Base-by-base conservation (phyloP, 2,329 filamentous ascomycete species). In the Grosmannia clavigera region DNA sequence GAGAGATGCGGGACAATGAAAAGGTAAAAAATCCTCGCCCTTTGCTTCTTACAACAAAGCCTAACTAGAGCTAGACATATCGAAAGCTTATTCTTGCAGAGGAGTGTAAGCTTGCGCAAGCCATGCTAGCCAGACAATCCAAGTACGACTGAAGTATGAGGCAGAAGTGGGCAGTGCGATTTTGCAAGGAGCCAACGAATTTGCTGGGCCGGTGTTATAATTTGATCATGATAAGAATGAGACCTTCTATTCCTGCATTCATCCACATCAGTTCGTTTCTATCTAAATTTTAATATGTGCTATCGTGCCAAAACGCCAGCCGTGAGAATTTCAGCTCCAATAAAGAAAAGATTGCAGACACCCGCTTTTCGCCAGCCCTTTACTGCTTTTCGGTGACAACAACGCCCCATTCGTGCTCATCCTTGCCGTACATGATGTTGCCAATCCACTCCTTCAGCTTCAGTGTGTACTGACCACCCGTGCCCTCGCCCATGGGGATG, bases 381-480 rank as follows among this genome's bases (percentile, higher is more conserved):
- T 58, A 50, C 46, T 59, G 31, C 53, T 53, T 79, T 71, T 88
- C 84, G 58, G 81, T 75, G 43, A 91, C 78, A 43, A 87, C 78
- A 60, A 88, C 79, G 43, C 81, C 84, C 86, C 87, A 91, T 55
- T 81, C 75, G 70, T 90, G 86, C 61, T 84, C 68, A 68, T 80
- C 81, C 61, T 79, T 79, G 62, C 87, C 87, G 70, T 86, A 90
- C 84, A 89, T 90, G 73, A 91, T 88, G 65, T 86, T 83, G 64
- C 78, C 76, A 64, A 91, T 74, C 81, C 81, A 86, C 46, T 73
- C 73, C 78, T 88, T 90, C 70, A 90, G 74, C 71, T 77, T 76
- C 66, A 72, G 68, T n/a, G 84, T 84, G 67, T 84, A 78, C 51
- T 76, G 70, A 55, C 81, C 84, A 57, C 74, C 76, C 12, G 77